Evolutionary conservation across 495 filamentous ascomycete species (phyloP), one percentile per base, ranked within the genome.

Genomic region (Terfezia claveryi): DNA sequence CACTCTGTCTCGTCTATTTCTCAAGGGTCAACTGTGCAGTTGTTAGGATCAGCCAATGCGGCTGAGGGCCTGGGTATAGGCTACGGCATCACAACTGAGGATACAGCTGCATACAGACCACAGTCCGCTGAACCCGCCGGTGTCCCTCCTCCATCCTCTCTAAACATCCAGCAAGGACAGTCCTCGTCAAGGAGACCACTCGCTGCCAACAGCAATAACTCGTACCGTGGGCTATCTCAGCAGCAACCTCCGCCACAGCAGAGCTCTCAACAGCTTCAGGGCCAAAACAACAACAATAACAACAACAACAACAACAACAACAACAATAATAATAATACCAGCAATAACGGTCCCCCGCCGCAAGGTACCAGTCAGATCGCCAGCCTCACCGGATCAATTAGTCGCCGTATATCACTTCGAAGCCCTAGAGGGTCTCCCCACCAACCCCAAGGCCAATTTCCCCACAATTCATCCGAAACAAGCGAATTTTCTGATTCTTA

Each of bases 391-490:
- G 55, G 32, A 38, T 49, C 50, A 38, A 53, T 23, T 38, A 50
- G 16, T 51, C 37, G 27, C 61, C 51, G 49, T 66, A 68, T 8
- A 62, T 46, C 41, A 20, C 41, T 46, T 14, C 41, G 41, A 6
- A 46, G 27, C 27, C 27, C 27, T 1, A 32, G 27, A 32, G 27
- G 4, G 27, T 32, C 27, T 32, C 27, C 27, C 4, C 27, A 32
- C 4, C 27, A 32, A 32, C 27, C 27, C 27, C 27, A 32, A 4
- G 27, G 27, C 27, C 27, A 32, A 32, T 32, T 32, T 32, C 27
- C 27, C 27, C 27, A 32, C 27, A 32, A 4, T 32, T 32, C 27
- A 32, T 32, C 27, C 4, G 27, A 32, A 32, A 32, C 27, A 32
- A 7, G 27, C 7, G 27, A 32, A 32, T 7, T 32, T 32, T 4